Evolutionary conservation across 495 filamentous ascomycete genomes (phyloP), one percentile per base, ranked within the genome.

Genomic region (Hypoxylon subgilvum): DNA sequence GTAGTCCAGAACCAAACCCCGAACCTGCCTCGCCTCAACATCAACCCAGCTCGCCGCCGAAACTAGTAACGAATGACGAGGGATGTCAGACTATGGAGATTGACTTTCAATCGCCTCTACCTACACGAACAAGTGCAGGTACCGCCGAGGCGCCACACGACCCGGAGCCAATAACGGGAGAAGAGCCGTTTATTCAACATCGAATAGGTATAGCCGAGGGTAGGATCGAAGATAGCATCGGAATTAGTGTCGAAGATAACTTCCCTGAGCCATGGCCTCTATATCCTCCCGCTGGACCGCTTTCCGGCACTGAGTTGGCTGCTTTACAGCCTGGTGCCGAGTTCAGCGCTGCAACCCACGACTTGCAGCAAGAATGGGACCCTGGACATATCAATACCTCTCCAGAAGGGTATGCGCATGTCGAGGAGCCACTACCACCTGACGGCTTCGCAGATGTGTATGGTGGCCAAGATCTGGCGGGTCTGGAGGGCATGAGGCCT

Each of bases 1-100:
- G 82, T 18, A 91, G 84, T 34, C 86, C 88, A 0, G 76, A 80
- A 34, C 86, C 84, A 17, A 91, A 84, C 34, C 86, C 88, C 0
- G 76, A 80, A 34, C 86, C 84, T 43, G 72, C 68, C 18, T 32
- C 38, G 12, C 46, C 52, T 39, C 51, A 48, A 16, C 38, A 4
- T 13, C n/a, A 13, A 21, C 21, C 18, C 4, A 55, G 45, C 27
- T 60, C 52, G 42, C 47, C 47, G 10, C 22, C 48, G 34, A 65
- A 35, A 40, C 68, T 68, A 0, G 48, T 57, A 6, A 80, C 76
- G 79, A 51, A 57, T 19, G 75, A 80, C 43, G 78, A 81, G 50
- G 76, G 75, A 31, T 72, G 69, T 45, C 80, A 83, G 57, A 79
- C 78, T 3, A 62, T 70, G 17, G 77, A 75, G 6, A 25, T 76